These are phyloP conservation scores for Sphaerulina populicola DNA, from an alignment of 2,329 filamentous ascomycete species.

Conservation along the genomic window DNA sequence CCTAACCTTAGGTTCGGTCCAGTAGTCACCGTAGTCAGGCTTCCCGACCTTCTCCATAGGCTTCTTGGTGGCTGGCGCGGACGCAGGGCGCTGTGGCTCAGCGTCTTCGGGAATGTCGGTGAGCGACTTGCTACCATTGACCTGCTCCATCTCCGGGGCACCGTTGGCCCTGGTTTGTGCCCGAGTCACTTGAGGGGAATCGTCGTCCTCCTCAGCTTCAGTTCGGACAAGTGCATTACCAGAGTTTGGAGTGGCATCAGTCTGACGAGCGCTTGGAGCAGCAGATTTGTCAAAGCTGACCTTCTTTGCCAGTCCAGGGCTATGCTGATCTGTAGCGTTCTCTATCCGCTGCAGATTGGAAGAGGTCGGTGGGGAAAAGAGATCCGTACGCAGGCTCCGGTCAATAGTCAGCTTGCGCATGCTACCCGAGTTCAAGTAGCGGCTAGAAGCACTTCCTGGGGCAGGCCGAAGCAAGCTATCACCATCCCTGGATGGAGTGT, in stretches of 20 bases:
- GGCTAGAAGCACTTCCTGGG: slow-evolving; percentile 48
- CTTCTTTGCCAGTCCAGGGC: slow-evolving; percentile 55
- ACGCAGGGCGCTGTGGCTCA: slow-evolving; percentile 26
- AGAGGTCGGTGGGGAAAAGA: slow-evolving; percentile 39
- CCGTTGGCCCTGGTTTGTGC: slow-evolving; percentile 34
- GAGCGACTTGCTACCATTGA: slow-evolving; percentile 45
- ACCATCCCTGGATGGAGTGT: slow-evolving; percentile 54
- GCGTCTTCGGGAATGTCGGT: slow-evolving; percentile 70
- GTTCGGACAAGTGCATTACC: slow-evolving; percentile 45
- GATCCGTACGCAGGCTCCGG: slow-evolving; percentile 65
- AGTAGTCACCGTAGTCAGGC: slow-evolving; percentile 61
- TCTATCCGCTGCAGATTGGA: slow-evolving; percentile 18
- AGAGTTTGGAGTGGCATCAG: slow-evolving; percentile 30
- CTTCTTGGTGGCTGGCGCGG: slow-evolving; percentile 20
- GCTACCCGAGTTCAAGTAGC: slow-evolving; percentile 60
- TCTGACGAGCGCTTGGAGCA: slow-evolving; percentile 35
- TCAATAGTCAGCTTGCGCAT: slow-evolving; percentile 93
- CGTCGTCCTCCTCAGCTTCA: slow-evolving; percentile 43
- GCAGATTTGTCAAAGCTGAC: slow-evolving; percentile 78
- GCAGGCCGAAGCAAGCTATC: slow-evolving; percentile 77
- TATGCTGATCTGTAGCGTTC: slow-evolving; percentile 29
- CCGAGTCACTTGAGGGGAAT: slow-evolving; percentile 36
- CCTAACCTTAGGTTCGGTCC: slow-evolving; percentile 68
- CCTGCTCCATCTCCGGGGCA: slow-evolving; percentile 58
- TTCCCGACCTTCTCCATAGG: slow-evolving; percentile 15